Evolutionary conservation across 75 land plant species (phyloP).

Genomic region (Pinus tabuliformis): DNA sequence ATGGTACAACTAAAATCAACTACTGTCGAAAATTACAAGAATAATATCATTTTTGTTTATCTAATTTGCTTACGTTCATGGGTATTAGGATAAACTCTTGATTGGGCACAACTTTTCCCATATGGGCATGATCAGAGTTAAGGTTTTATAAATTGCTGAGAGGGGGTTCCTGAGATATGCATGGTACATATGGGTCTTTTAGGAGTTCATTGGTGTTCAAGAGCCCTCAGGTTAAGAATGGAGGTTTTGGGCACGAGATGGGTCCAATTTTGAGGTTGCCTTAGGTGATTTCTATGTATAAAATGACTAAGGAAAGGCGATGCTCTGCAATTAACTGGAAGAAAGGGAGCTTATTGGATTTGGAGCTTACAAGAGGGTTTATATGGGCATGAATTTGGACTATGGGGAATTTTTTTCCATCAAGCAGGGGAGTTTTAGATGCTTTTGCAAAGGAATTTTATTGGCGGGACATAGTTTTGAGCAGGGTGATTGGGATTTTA

Average conservation of each 20-base stretch:
- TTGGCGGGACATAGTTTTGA: not conserved
- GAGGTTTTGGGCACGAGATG: not conserved
- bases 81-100: no score
- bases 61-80: no score
- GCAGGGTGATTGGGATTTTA: not conserved
- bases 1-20: no score
- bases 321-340: slow-evolving; percentile 77
- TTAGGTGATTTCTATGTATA: slow-evolving; percentile 43
- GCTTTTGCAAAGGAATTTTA: not conserved
- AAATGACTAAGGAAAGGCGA: slow-evolving; percentile 1
- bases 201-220: slow-evolving; percentile 56
- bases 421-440: slow-evolving; percentile 64
- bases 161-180: slow-evolving; percentile 26
- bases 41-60: no score
- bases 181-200: slow-evolving; percentile 58
- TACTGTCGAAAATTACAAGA: no score
- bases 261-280: slow-evolving; percentile 15
- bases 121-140: not conserved
- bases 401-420: slow-evolving; percentile 95
- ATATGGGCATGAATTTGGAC: slow-evolving; percentile 98
- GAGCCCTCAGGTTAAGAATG: slow-evolving; percentile 13
- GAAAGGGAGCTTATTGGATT: slow-evolving; percentile 89
- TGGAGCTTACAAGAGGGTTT: slow-evolving; percentile 93
- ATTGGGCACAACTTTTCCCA: not conserved
- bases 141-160: not conserved